Conservation (phyloP, 805 yeast species). For the Cyberlindnera japonica region DNA sequence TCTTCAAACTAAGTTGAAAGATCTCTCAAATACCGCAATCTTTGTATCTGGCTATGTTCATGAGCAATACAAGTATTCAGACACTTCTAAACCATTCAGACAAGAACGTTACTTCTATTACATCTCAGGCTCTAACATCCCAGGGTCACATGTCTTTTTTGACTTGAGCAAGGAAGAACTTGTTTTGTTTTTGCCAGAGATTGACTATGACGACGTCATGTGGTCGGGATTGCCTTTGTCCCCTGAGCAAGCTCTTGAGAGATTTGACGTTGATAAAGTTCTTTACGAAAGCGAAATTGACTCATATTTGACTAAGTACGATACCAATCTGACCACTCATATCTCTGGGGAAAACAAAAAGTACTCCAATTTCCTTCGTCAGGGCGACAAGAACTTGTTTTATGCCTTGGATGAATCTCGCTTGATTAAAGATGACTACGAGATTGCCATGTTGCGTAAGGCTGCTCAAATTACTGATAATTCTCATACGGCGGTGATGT, state of each 20-base stretch:
- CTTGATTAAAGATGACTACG: constrained; percentile 78
- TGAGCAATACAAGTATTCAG: constrained; percentile 69
- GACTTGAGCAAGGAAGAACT: constrained; percentile 50
- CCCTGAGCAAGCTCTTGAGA: constrained; percentile 55
- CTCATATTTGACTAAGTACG: constrained; percentile 26
- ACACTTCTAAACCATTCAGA: constrained; percentile 72
- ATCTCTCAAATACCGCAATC: constrained; percentile 36
- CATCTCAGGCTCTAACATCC: constrained; percentile 75
- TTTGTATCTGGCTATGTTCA: constrained; percentile 60
- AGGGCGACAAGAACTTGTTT: constrained; percentile 47
- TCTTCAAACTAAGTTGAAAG: constrained; percentile 28
- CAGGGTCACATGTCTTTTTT: constrained; percentile 70
- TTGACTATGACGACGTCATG: constrained; percentile 87
- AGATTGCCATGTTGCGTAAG: constrained; percentile 67
- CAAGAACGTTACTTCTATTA: constrained; percentile 92
- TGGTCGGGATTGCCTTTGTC: constrained; percentile 91
- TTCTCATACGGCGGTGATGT: constrained; percentile 89
- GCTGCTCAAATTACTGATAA: constrained; percentile 86
- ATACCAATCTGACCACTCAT: constrained; percentile 50
- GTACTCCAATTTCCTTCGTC: constrained; percentile 36
- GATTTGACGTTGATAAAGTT: constrained; percentile 82
- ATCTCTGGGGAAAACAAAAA: constrained; percentile 39
- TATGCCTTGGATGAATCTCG: constrained; percentile 87
- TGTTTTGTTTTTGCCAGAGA: constrained; percentile 73
- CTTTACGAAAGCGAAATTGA: constrained; percentile 53